Evolutionary conservation across 495 filamentous ascomycete species (phyloP), one percentile per base, ranked within the genome.

Genomic region (Penicillium desertorum): DNA sequence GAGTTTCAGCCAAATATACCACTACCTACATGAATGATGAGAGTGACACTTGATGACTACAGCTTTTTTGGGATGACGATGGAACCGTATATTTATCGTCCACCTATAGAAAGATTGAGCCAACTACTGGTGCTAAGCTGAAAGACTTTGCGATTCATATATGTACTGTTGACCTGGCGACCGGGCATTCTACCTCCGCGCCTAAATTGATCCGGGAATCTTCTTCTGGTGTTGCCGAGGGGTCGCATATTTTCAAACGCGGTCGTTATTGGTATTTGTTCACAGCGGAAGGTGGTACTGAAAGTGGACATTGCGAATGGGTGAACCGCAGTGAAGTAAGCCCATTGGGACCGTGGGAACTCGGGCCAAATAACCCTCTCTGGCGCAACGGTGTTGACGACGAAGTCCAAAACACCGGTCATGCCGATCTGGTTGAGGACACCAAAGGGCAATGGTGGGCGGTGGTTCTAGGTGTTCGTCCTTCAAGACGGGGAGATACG

Each of bases 201-300:
- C 71, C 75, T 2, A 71, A 68, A 12, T 71, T 73, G 7, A 77
- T 86, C 45, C 83, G 82, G 67, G 82, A 81, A 49, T 85, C 83
- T 3, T 71, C 76, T 17, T 79, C 78, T 0, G 68, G 76, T 0
- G 77, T 76, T 4, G 80, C 85, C 0, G 86, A 88, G 68, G 86
- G 85, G 6, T 85, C 86, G 1, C 86, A 88, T 52, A 71, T 89
- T 32, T 87, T 86, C 66, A 80, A 80, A 51, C 82, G 84, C 22
- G 83, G 83, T 50, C 81, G 75, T 0, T 88, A 81, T 66, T 88
- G 86, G 63, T 90, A 89, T 59, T 76, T 90, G 32, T 76, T 90
- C 53, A 84, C 83, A 7, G 85, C 85, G 0, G 86, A 89, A 72
- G 85, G 84, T 1, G 86, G 86, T 17, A 88, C 86, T 0, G 64